Evolutionary conservation across 2,329 filamentous ascomycete species (phyloP).

Genomic region (Calonectria hongkongensis): DNA sequence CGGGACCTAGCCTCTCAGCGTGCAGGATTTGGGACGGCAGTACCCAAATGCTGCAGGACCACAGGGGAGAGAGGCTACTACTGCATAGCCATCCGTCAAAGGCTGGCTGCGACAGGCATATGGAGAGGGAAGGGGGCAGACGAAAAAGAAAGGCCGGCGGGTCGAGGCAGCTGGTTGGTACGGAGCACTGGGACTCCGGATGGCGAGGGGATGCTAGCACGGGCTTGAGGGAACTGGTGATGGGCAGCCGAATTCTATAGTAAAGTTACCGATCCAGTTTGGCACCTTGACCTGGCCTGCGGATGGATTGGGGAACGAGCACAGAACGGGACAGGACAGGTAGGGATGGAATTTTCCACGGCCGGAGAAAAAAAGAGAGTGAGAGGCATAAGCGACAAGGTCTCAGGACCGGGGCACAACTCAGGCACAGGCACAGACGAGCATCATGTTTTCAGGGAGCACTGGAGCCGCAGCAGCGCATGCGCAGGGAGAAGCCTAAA

Average conservation of each 20-base stretch:
- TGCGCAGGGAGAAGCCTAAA: slow-evolving; percentile 21
- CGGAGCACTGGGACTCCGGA: slow-evolving; percentile 39
- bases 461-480: not conserved
- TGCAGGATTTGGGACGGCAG: slow-evolving; percentile 25
- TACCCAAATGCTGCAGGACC: slow-evolving; percentile 26
- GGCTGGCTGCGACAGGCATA: slow-evolving; percentile 13
- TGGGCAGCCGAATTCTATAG: slow-evolving; percentile 27
- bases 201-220: slow-evolving; percentile 45
- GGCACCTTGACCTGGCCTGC: not conserved
- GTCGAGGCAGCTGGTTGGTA: slow-evolving; percentile 41
- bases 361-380: slow-evolving; percentile 5
- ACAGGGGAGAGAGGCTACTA: slow-evolving; percentile 25
- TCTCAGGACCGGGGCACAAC: slow-evolving; percentile 24
- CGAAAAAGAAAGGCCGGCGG: slow-evolving; percentile 15
- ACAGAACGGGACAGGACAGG: not conserved
- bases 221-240: slow-evolving; percentile 29
- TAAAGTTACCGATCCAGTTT: slow-evolving; percentile 28
- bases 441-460: slow-evolving; percentile 26
- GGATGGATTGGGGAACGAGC: slow-evolving; percentile 9
- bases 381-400: slow-evolving; percentile 17
- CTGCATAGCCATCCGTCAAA: slow-evolving; percentile 23
- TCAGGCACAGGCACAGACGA: slow-evolving; percentile 30
- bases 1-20: slow-evolving; percentile 22
- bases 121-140: slow-evolving; percentile 26
- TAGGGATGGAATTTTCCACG: slow-evolving; percentile 33